phyloP scores from a whole-genome alignment of 148 eudicot species.

The Linanthus parryae region DNA sequence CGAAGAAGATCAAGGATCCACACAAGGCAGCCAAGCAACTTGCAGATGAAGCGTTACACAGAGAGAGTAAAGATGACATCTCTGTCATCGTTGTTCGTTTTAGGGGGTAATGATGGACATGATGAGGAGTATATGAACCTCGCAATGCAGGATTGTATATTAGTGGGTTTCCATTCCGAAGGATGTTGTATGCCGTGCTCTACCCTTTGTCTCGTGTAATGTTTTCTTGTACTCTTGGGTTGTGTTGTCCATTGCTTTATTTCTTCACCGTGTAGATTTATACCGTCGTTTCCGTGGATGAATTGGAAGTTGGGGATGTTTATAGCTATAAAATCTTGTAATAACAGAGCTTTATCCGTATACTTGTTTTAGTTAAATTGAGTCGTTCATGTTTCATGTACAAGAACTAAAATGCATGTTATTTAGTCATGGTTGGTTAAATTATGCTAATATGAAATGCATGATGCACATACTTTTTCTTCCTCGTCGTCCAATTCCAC shows the following conservation, averaged over 20 bases:
- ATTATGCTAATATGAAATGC: too few species aligned
- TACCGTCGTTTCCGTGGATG: conserved; percentile 5
- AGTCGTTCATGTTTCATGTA: too few species aligned
- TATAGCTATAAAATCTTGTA: conserved; percentile 7
- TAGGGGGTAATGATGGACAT: conserved; percentile 15
- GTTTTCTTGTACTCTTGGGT: conserved; percentile 2
- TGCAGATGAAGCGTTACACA: conserved; percentile 50
- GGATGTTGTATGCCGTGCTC: conserved; percentile 4
- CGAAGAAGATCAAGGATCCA: conserved; percentile 45
- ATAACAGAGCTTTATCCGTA: too few species aligned
- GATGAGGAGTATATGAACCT: conserved; percentile 1
- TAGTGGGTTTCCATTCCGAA: conserved; percentile 20
- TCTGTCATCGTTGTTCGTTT: conserved; percentile 68
- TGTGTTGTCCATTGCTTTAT: conserved; percentile 8
- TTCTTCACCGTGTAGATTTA: conserved; percentile 15
- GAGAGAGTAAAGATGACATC: conserved; percentile 73
- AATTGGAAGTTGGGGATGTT: not conserved
- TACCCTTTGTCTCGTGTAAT: not conserved
- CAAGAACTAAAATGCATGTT: too few species aligned
- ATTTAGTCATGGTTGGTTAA: too few species aligned
- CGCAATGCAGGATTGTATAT: conserved; percentile 34
- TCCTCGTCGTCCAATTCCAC: too few species aligned
- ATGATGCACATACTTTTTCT: too few species aligned
- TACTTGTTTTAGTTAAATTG: too few species aligned
- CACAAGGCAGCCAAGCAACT: conserved; percentile 70